These are phyloP conservation scores for Alnus rubra DNA, from an alignment of 306 rosid genomes.

Conservation along the genomic window DNA sequence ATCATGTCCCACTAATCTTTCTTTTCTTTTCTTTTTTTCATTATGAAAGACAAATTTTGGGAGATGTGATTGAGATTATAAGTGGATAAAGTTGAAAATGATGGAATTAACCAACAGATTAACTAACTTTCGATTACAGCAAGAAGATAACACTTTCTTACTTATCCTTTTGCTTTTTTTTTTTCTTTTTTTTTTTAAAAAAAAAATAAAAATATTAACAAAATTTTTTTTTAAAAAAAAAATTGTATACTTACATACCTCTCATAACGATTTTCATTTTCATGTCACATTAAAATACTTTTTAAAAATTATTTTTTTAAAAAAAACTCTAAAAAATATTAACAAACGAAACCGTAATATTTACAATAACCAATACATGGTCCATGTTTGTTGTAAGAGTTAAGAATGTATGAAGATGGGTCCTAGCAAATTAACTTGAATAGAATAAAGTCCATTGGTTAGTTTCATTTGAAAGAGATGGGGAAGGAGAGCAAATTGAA, in stretches of 20 bases:
- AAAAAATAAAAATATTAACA: no score
- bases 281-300: no score
- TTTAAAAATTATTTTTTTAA: no score
- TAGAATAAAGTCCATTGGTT: background rate
- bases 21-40: background rate
- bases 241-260: no score
- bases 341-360: no score
- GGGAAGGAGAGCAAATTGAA: background rate
- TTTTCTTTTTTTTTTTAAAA: no score
- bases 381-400: background rate
- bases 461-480: no score
- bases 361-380: background rate
- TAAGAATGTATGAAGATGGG: background rate
- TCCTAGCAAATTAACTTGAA: background rate
- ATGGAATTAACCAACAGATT: constrained; percentile 20
- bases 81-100: constrained; percentile 20
- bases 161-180: no score
- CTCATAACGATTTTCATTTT: no score
- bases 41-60: constrained; percentile 21
- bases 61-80: background rate
- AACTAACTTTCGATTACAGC: background rate
- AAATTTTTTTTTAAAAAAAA: no score
- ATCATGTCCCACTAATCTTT: constrained; percentile 15
- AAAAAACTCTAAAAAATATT: no score
- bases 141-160: background rate